Evolutionary conservation across 2,329 filamentous ascomycete species (phyloP).

Genomic region (Sporothrix luriei): DNA sequence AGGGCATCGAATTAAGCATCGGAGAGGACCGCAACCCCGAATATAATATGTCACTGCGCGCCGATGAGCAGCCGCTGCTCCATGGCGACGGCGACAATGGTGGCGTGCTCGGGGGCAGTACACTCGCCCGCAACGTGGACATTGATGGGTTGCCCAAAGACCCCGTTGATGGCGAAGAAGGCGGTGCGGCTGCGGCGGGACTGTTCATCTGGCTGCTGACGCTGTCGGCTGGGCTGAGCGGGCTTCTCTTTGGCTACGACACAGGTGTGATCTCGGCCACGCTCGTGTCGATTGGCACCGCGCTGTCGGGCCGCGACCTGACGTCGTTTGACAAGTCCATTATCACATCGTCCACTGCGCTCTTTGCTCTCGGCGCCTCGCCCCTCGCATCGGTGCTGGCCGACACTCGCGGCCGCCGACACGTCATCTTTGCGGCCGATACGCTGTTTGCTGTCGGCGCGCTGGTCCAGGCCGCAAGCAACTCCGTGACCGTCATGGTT

Average conservation of each 20-base stretch:
- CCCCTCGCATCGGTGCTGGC: conserved; percentile 67
- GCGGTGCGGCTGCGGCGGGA: conserved; percentile 43
- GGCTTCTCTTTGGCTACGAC: conserved; percentile 69
- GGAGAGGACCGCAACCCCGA: background rate
- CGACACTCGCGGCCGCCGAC: conserved; percentile 62
- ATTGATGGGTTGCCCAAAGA: background rate
- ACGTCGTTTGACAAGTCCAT: conserved; percentile 69
- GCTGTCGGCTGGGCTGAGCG: conserved; percentile 66
- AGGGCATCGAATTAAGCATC: conserved; percentile 26
- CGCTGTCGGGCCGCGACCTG: conserved; percentile 59
- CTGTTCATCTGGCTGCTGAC: conserved; percentile 64
- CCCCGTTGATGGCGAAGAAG: conserved; percentile 19
- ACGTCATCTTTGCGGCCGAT: conserved; percentile 65
- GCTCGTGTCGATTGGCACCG: conserved; percentile 63
- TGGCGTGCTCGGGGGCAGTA: background rate
- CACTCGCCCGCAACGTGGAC: background rate
- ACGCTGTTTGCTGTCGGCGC: conserved; percentile 70
- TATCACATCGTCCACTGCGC: conserved; percentile 69
- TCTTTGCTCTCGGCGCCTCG: conserved; percentile 66
- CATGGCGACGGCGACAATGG: conserved; percentile 12
- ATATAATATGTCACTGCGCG: conserved; percentile 19
- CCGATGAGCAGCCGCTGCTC: conserved; percentile 35
- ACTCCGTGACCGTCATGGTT: conserved; percentile 65
- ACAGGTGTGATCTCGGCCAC: conserved; percentile 71
- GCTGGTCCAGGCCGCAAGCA: conserved; percentile 62